Evolutionary conservation across 257 asterid species (phyloP).

Genomic region (Gynochthodes officinalis): DNA sequence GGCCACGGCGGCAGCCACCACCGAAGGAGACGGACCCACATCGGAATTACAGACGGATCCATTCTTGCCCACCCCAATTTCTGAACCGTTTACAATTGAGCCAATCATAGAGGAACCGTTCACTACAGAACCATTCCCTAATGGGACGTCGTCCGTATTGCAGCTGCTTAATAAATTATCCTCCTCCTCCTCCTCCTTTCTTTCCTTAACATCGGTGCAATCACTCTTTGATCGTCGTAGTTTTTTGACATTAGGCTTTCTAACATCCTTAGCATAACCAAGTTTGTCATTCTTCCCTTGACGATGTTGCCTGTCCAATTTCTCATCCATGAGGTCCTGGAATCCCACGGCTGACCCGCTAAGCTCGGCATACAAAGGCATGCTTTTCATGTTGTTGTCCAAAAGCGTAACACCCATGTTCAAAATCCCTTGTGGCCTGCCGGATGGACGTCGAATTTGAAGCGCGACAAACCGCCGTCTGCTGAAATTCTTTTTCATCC

Average conservation of each 20-base stretch:
- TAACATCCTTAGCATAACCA: neutral
- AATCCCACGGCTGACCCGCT: constrained; percentile 32
- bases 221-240: constrained; percentile 40
- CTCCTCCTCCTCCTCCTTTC: neutral
- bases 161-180: neutral
- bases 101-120: constrained; percentile 23
- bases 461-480: constrained; percentile 50
- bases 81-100: constrained; percentile 42
- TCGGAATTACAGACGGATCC: constrained; percentile 35
- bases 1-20: constrained; percentile 57
- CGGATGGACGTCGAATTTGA: constrained; percentile 64
- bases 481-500: constrained; percentile 15
- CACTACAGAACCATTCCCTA: constrained; percentile 19
- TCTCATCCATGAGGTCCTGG: constrained; percentile 20
- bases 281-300: neutral
- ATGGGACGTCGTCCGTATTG: neutral
- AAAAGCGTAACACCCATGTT: constrained; percentile 59
- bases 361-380: constrained; percentile 41
- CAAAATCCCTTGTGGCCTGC: constrained; percentile 69
- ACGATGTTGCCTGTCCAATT: neutral
- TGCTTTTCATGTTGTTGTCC: constrained; percentile 50
- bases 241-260: neutral
- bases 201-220: constrained; percentile 15
- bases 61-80: constrained; percentile 10
- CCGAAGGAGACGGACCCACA: constrained; percentile 72